Conservation (phyloP, 2,329 filamentous ascomycete genomes). For the Rachicladosporium sp. region DNA sequence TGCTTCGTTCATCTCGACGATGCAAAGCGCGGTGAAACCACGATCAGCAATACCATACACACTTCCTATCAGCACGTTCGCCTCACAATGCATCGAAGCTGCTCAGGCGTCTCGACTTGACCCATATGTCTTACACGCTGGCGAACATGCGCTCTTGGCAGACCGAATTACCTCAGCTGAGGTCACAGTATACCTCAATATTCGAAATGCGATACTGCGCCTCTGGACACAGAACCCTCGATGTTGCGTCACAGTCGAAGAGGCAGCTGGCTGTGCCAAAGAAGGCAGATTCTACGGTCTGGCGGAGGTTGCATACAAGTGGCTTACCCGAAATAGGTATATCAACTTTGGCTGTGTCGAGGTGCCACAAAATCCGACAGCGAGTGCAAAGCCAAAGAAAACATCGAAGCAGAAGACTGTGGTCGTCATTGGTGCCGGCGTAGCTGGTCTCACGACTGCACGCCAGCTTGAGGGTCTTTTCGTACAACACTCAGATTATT, state of each 20-base stretch:
- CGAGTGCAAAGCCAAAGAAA: constrained; percentile 23
- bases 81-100: constrained; percentile 79
- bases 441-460: constrained; percentile 83
- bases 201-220: constrained; percentile 84
- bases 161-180: constrained; percentile 76
- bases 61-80: constrained; percentile 64
- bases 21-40: constrained; percentile 17
- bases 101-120: constrained; percentile 82
- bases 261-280: constrained; percentile 81
- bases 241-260: constrained; percentile 65
- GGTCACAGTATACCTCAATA: constrained; percentile 90
- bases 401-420: constrained; percentile 56
- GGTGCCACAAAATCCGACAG: constrained; percentile 34
- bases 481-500: constrained; percentile 60
- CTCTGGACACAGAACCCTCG: constrained; percentile 82
- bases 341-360: constrained; percentile 93
- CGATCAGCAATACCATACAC: constrained; percentile 67
- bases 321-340: constrained; percentile 80
- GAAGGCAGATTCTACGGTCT: constrained; percentile 81
- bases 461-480: constrained; percentile 83
- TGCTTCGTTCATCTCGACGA: constrained; percentile 14
- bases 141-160: constrained; percentile 71
- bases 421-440: constrained; percentile 82
- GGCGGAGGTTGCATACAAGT: constrained; percentile 80
- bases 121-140: constrained; percentile 73